Evolutionary conservation across 2,329 filamentous ascomycete species (phyloP), one percentile per base, ranked within the genome.

Genomic region (Cercospora sojina): DNA sequence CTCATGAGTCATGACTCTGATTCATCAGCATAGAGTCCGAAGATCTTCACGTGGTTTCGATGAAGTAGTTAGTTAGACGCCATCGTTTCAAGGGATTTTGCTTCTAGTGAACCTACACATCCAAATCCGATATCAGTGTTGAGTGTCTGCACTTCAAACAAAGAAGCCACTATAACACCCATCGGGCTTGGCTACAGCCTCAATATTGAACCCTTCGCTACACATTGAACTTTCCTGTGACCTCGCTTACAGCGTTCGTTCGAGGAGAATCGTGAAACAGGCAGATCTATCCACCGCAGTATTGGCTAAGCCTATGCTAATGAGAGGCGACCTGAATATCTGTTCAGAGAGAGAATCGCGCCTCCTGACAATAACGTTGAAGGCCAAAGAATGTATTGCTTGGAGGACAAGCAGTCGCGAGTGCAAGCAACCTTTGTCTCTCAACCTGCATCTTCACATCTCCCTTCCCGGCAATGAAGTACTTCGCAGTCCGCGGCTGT

Each of bases 381-480:
- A 6, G 35, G n/a, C 35, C 35, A 38, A 38, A 38, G 35, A 38
- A 38, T 38, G 35, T 38, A 3, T 16, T 38, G 35, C 35, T n/a
- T n/a, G 35, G 35, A 38, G 13, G n/a, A 38, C 13, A 20, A 49
- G 3, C 9, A 5, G 3, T 12, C 43, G 9, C 43, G 25, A 2
- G 43, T 1, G 0, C 43, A 20, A 25, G 0, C 1, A n/a, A n/a
- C n/a, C n/a, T n/a, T n/a, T 23, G 0, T 23, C 18, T 1, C 20
- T 13, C 43, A 5, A 23, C 13, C 10, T 23, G 1, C 18, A 3
- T 1, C 12, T 13, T 23, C 18, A 49, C 43, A 7, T 13, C 4
- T 49, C 43, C 10, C 20, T 23, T 23, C 20, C 10, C 5, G 5
- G 20, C 16, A 1, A 25, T 25, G 0, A 0, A 16, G 3, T 7